Evolutionary conservation across 2,329 filamentous ascomycete species (phyloP), one percentile per base, ranked within the genome.

Genomic region (Eutypa lata): DNA sequence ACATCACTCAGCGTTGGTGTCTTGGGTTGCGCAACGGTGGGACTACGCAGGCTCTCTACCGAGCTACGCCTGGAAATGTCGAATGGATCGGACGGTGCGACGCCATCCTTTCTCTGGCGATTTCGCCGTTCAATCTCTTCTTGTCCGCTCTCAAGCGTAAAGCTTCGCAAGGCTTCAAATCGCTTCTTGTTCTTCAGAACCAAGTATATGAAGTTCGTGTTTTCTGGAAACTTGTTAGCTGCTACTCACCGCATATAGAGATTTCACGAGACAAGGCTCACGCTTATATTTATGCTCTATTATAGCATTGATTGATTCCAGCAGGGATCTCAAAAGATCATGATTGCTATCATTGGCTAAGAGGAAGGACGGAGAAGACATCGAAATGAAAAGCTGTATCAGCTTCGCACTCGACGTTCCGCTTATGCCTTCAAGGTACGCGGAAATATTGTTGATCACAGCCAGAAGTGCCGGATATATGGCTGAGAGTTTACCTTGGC

Each of bases 261-360:
- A 8, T 19, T 18, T 24, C 5, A 3, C 8, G 16, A 5, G 26
- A 3, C 8, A 18, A 7, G 26, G 71, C 85, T 72, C 74, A 91
- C 89, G 84, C 48, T 77, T 79, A 65, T 90, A 94, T 65, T 96
- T 88, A 68, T 97, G 90, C 71, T 97, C 94, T 37, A 97, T 77
- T 43, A 96, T 88, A 2, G 90, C 84, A 67, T 94, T 96, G 65
- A 97, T 86, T 0, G 91, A 92, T 66, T 97, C 91, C 10, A 99
- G 77, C 24, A 97, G 73, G 0, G 91, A 92, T 47, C 85, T 82
- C 7, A 99, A 77, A 4, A 97, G 81, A 31, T 78, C 76, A 66
- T 97, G 90, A 60, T 99, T 99, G 37, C 83, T 89, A 53, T 99
- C 94, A 62, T 96, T 97, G 7, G 90, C 91, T 18, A 97, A 77